Base-by-base conservation (phyloP, 306 rosid genomes). In the Rosa rugosa region DNA sequence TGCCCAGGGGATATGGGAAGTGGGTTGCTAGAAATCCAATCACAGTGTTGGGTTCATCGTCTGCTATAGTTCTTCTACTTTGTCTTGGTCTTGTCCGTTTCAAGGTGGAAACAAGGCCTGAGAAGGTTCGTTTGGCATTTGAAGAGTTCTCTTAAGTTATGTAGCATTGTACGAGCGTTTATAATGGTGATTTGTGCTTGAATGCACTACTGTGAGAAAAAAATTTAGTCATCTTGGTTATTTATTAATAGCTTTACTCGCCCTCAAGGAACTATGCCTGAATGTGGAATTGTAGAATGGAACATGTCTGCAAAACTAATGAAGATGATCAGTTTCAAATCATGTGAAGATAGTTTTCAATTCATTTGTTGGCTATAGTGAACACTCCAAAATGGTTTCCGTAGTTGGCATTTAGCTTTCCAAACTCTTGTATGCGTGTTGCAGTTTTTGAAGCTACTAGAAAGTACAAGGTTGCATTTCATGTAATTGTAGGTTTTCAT, bases 101-200 rank as follows among this genome's bases (percentile, higher is more conserved):
- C 88, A 90, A 90, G 88, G 98, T 95, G 86, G 99, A 95, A 87
- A 93, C 99, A 73, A 84, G 98, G 65, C 98, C 99, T 60, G 96
- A 89, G 85, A 95, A 95, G 93, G 99, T 93, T 87, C 53, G 67
- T 72, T 63, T 78, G 27, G 67, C 54, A 62, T 31, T 13, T 77
- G 60, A 66, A 76, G 69, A 76, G 79, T 14, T 78, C 22, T 77
- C 74, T 74, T 46, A 53, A 38, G 42, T 80, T 17, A 56, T 51
- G 22, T 44, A 34, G 69, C 34, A 45, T 76, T 22, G 12, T 75
- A 75, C 25, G 41, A 40, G 4, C 22, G 22, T 44, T 59, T 38
- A 56, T n/a, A 0, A 23, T 13, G 27, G 17, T 36, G 9, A 57
- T 13, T 53, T n/a, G 51, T 22, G n/a, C 23, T 75, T 18, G 11